These are phyloP conservation scores for Corylus heterophylla DNA, from an alignment of 306 rosid genomes.

Conservation along the genomic window DNA sequence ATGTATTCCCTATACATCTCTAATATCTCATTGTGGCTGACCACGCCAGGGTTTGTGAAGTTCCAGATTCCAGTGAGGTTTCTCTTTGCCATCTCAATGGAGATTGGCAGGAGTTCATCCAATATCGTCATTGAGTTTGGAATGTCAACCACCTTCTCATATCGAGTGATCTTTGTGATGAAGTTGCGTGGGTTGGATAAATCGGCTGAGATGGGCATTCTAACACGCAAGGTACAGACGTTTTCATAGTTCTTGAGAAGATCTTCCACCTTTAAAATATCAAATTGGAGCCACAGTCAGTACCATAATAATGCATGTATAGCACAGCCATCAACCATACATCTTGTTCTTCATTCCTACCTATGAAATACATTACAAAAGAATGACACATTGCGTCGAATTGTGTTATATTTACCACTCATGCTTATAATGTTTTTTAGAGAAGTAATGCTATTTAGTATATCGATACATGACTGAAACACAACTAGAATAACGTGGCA, in stretches of 20 bases:
- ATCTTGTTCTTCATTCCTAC: not conserved
- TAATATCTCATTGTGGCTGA: constrained; percentile 87
- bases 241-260: constrained; percentile 78
- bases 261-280: constrained; percentile 66
- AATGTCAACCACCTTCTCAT: constrained; percentile 80
- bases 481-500: too few relatives aligned
- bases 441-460: too few relatives aligned
- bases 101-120: constrained; percentile 86
- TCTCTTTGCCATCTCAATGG: constrained; percentile 87
- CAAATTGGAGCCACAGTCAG: constrained; percentile 14
- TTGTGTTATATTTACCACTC: too few relatives aligned
- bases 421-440: too few relatives aligned
- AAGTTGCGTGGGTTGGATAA: constrained; percentile 78
- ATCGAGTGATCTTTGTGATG: constrained; percentile 78
- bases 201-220: constrained; percentile 92
- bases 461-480: too few relatives aligned
- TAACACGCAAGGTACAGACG: constrained; percentile 78
- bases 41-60: constrained; percentile 92
- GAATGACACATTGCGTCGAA: too few relatives aligned
- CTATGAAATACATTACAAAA: not conserved
- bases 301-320: not conserved
- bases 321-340: not conserved
- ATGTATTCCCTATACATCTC: constrained; percentile 70
- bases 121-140: constrained; percentile 88
- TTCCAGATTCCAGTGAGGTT: constrained; percentile 84